These are phyloP conservation scores for Chaetomium strumarium DNA, from an alignment of 2,329 filamentous ascomycete species.

Conservation along the genomic window DNA sequence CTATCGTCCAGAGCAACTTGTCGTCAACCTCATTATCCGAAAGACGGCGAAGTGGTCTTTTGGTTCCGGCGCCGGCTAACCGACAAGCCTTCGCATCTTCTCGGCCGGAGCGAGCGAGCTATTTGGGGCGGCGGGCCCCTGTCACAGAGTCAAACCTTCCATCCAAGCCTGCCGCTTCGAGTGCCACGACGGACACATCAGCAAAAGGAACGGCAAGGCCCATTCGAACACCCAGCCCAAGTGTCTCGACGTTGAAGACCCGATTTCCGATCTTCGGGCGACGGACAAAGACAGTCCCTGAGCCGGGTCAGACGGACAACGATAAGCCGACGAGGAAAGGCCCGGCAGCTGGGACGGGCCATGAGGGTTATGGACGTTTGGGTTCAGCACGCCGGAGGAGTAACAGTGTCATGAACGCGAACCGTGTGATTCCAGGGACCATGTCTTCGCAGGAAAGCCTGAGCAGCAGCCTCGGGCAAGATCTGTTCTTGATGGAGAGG, in stretches of 20 bases:
- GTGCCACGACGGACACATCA: conserved; percentile 15
- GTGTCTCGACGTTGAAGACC: conserved; percentile 50
- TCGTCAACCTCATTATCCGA: conserved; percentile 44
- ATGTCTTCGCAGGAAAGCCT: conserved; percentile 49
- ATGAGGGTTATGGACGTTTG: conserved; percentile 74
- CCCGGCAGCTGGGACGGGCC: conserved; percentile 85
- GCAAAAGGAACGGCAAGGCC: conserved; percentile 28
- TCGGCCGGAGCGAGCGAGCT: conserved; percentile 28
- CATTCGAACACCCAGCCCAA: conserved; percentile 49
- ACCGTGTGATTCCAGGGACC: conserved; percentile 39
- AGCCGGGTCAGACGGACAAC: conserved; percentile 44
- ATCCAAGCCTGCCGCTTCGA: conserved; percentile 19
- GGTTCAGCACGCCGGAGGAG: conserved; percentile 58
- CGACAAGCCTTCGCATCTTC: conserved; percentile 33
- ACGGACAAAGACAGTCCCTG: conserved; percentile 58
- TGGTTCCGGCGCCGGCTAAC: conserved; percentile 29
- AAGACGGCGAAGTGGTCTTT: conserved; percentile 38
- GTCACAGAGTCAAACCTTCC: conserved; percentile 34
- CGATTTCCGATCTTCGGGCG: conserved; percentile 76
- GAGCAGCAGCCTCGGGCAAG: conserved; percentile 36
- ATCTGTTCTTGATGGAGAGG: conserved; percentile 55
- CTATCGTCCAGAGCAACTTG: conserved; percentile 58
- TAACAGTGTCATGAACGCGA: conserved; percentile 47
- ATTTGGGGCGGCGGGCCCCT: conserved; percentile 27
- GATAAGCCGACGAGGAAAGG: conserved; percentile 63